Evolutionary conservation across 345 rosid species (phyloP).

Genomic region (Acer negundo): DNA sequence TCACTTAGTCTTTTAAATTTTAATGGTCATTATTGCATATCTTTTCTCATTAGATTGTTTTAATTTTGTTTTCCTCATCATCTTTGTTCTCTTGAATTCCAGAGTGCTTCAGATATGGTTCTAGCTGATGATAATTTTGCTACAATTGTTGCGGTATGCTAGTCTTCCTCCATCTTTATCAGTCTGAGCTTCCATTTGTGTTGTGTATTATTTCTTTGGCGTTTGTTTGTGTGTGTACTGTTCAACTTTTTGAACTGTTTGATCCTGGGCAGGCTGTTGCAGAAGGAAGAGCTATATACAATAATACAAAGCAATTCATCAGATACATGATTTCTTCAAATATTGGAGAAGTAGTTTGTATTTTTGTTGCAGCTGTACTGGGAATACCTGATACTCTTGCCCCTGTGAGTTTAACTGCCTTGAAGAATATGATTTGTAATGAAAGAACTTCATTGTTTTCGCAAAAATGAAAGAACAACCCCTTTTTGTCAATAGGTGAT

Average conservation of each 20-base stretch:
- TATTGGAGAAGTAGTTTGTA: conserved; percentile 99
- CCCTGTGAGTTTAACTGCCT: conserved; percentile 69
- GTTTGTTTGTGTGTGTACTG: not conserved
- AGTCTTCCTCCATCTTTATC: conserved; percentile 21
- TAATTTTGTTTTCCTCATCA: not conserved
- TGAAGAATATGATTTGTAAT: conserved; percentile 11
- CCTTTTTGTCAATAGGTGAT: not conserved
- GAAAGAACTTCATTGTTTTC: not conserved
- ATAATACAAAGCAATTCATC: conserved; percentile 97
- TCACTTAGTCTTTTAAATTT: not conserved
- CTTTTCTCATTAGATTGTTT: not conserved
- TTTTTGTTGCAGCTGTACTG: conserved; percentile 98
- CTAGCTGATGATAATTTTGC: conserved; percentile 99
- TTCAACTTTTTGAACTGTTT: conserved; percentile 26
- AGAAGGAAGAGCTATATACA: conserved; percentile 99
- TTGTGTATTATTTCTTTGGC: not conserved
- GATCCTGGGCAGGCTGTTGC: conserved; percentile 83
- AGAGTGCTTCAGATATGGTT: conserved; percentile 99
- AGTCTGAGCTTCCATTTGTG: not conserved
- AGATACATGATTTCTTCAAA: conserved; percentile 99
- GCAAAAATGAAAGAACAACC: not conserved
- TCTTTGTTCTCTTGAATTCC: conserved; percentile 35
- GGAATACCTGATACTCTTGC: conserved; percentile 99
- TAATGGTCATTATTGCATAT: not conserved
- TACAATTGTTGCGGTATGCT: conserved; percentile 87